phyloP scores from a whole-genome alignment of 306 rosid genomes.

The Quercus berberidifolia region DNA sequence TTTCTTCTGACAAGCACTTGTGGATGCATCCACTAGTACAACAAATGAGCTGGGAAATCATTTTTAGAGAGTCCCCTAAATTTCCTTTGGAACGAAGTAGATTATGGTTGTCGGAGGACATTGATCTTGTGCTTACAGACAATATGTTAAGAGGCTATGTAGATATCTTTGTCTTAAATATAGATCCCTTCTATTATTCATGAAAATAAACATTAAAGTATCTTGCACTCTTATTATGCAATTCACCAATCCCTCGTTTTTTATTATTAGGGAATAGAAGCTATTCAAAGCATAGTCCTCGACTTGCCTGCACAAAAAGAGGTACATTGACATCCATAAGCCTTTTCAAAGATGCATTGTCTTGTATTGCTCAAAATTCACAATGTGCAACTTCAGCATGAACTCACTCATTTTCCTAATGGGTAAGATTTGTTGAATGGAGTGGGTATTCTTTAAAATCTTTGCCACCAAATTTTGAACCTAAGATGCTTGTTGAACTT shows the following conservation, averaged over 20 bases:
- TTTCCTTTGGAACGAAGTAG: slow-evolving; percentile 21
- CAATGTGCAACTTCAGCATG: neutral
- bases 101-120: slow-evolving; percentile 11
- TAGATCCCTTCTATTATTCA: no score
- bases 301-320: no score
- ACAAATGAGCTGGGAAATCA: slow-evolving; percentile 25
- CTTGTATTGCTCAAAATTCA: slow-evolving; percentile 15
- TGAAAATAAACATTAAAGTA: no score
- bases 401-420: neutral
- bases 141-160: neutral
- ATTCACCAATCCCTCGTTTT: neutral
- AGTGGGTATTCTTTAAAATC: neutral
- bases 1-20: neutral
- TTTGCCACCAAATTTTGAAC: neutral
- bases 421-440: slow-evolving; percentile 11
- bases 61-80: slow-evolving; percentile 8
- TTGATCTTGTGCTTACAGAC: slow-evolving; percentile 3
- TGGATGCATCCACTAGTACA: slow-evolving; percentile 34
- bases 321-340: neutral
- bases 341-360: slow-evolving; percentile 1
- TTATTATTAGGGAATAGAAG: slow-evolving; percentile 24
- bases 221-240: neutral
- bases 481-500: neutral
- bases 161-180: no score
- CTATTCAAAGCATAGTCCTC: neutral